Evolutionary conservation across 2,329 filamentous ascomycete species (phyloP), one percentile per base, ranked within the genome.

Genomic region (Chrysoporthe austroafricana): DNA sequence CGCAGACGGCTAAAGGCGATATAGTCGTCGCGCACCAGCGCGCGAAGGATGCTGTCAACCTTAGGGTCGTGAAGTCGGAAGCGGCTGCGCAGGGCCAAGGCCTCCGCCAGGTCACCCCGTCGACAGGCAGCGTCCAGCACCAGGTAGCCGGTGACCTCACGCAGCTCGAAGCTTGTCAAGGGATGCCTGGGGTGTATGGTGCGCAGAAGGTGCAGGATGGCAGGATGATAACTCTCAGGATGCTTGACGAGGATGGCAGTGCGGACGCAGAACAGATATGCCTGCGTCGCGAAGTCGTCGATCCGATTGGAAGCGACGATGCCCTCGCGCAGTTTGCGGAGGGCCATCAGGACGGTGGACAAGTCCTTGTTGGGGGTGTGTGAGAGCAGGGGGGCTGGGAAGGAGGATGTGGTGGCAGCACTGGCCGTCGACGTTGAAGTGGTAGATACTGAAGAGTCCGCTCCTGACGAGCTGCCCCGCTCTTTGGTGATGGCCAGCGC

Each of bases 301-400:
- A 85, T 82, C 26, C 94, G 88, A 64, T 89, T 88, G 9, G 91
- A 90, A 14, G 92, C 92, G 2, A 97, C 88, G 60, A 98, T 90
- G 34, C 91, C 94, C 81, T 99, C 96, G 66, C 96, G 89, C 43
- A 99, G 87, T 78, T 97, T 98, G 70, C 96, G 90, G 76, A 98
- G 90, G 3, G 95, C 92, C 74, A 92, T 87, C 64, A 97, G 84
- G 63, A 98, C 88, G 26, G 87, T 88, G 2, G 90, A 86, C 42
- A 97, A 85, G 71, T 91, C 89, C 72, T 88, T 86, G 14, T 86
- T 85, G 66, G 85, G 82, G 72, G 72, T 78, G 54, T 65, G 39
- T 43, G 65, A 52, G 14, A 63, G 59, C 1, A 69, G 16, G 36
- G 67, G 65, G 39, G 66, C 39, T 54, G 62, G 69, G 44, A 70